Base-by-base conservation (phyloP, 805 yeast genomes). In the Candida ulmi region DNA sequence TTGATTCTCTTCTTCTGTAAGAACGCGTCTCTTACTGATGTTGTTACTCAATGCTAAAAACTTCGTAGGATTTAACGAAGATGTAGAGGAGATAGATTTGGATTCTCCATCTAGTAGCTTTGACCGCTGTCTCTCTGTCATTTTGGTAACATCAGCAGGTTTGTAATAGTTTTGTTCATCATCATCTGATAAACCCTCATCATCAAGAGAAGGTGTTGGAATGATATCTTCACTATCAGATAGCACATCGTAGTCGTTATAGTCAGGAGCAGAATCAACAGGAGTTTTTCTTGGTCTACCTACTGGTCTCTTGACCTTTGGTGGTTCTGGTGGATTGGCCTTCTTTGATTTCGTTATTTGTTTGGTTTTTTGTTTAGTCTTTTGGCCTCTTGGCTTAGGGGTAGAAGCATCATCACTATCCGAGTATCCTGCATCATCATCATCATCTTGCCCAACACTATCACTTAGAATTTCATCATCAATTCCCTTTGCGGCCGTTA, bases 1-100 rank as follows among this genome's bases (percentile, higher is more conserved):
- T 35, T 84, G 86, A 30, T 80, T 72, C 62, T 90, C 95, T 58
- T 91, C 96, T 42, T 82, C 96, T 0, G 95, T 80, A 39, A 85
- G 71, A 27, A 71, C 70, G 44, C 74, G 74, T 56, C 77, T 78
- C 44, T 71, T 69, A 9, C 41, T 37, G 2, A 48, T 42, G 17
- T 42, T 46, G 18, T 52, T 48, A 28, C 55, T 46, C 32, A 55
- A 36, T 1, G 58, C 40, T 5, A 55, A 5, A 9, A 46, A 38
- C 33, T 38, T 17, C 2, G 35, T n/a, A n/a, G 33, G 16, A 23
- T 37, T 30, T 13, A 6, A n/a, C 30, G 59, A 56, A 2, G 21
- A 16, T 4, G 25, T 33, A 28, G 30, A 28, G 31, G 8, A 29
- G 8, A 28, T 17, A 2, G 30, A 28, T 19, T 15, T 17, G 2